Evolutionary conservation across 768 basidiomycete genomes (phyloP).

Genomic region (Leccinum fibrillosum): DNA sequence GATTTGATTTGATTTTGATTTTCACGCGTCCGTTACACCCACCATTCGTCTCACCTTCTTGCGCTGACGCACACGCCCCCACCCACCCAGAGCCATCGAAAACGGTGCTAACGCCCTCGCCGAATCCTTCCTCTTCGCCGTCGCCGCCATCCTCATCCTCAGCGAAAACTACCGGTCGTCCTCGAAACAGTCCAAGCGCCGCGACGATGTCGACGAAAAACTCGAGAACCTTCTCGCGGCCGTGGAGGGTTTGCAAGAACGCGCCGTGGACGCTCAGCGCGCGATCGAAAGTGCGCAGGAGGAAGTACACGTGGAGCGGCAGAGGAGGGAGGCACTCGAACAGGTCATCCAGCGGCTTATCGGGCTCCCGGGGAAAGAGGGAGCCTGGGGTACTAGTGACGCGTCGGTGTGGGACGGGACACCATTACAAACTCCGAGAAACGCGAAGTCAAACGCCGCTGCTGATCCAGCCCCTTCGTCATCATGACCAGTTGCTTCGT

Average conservation of each 20-base stretch:
- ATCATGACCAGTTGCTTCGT: slow-evolving; percentile 2
- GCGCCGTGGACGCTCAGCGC: slow-evolving; percentile 41
- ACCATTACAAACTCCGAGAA: slow-evolving; percentile 47
- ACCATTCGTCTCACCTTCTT: neutral
- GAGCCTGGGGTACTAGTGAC: slow-evolving; percentile 52
- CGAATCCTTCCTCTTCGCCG: slow-evolving; percentile 79
- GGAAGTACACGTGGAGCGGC: slow-evolving; percentile 30
- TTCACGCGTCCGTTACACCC: neutral
- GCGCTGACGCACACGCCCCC: neutral
- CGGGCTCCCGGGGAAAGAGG: slow-evolving; percentile 46
- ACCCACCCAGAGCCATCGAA: slow-evolving; percentile 65
- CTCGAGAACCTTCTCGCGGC: slow-evolving; percentile 53
- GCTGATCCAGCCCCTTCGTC: neutral
- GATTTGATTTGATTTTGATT: neutral
- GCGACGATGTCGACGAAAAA: slow-evolving; percentile 69
- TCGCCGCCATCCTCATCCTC: slow-evolving; percentile 70
- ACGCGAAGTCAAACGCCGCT: neutral
- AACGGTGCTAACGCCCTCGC: slow-evolving; percentile 83
- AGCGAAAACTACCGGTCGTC: slow-evolving; percentile 77
- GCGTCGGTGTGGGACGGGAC: slow-evolving; percentile 48
- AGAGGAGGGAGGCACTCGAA: slow-evolving; percentile 60
- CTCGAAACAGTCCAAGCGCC: slow-evolving; percentile 63
- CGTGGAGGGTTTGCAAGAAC: slow-evolving; percentile 43
- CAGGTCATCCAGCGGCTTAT: slow-evolving; percentile 64
- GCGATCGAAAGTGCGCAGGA: slow-evolving; percentile 43